Base-by-base conservation (phyloP, 1,284 basidiomycete genomes). In the Cutaneotrichosporon cutaneum region DNA sequence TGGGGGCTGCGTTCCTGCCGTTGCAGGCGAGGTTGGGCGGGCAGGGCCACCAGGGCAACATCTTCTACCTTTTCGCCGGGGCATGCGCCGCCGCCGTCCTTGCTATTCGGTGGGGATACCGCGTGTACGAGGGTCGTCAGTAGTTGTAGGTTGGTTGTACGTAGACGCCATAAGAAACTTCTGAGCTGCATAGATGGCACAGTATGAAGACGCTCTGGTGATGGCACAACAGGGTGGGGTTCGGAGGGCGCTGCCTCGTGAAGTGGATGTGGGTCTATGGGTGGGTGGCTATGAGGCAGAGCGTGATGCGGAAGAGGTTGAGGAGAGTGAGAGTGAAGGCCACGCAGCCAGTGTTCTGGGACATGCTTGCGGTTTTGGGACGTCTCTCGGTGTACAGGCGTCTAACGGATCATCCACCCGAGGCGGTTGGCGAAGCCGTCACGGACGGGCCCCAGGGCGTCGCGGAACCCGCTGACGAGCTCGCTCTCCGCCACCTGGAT, bases 11-110 rank as follows among this genome's bases (percentile, higher is more conserved):
- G 3, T 77, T 76, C 63, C 59, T 75, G 14, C 76, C 76, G 0
- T 26, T 77, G 1, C 72, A 76, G 60, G 42, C 66, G 33, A 67
- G 64, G 60, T 42, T 76, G 54, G 68, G 67, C 32, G 65, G 68
- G 7, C 71, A 70, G 39, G 73, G 72, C 4, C 74, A 72, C 48
- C 64, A 73, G 33, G 76, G 76, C 7, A 76, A 73, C 50, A 62
- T 77, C 45, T 77, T 77, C 59, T 77, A 66, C 54, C 24, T 76
- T 2, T 65, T 75, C 39, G 68, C 70, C 18, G 69, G 32, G 1
- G 62, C 67, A 1, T 72, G 72, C 51, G 32, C 61, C 1, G 16
- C 66, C 2, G 66, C 64, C n/a, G 36, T 52, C 1, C 1, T 54
- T 4, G 51, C 33, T n/a, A 60, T 64, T 21, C 18, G 18, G 8